Conservation (phyloP, 2,329 filamentous ascomycete genomes). For the Exophiala dermatitidis region DNA sequence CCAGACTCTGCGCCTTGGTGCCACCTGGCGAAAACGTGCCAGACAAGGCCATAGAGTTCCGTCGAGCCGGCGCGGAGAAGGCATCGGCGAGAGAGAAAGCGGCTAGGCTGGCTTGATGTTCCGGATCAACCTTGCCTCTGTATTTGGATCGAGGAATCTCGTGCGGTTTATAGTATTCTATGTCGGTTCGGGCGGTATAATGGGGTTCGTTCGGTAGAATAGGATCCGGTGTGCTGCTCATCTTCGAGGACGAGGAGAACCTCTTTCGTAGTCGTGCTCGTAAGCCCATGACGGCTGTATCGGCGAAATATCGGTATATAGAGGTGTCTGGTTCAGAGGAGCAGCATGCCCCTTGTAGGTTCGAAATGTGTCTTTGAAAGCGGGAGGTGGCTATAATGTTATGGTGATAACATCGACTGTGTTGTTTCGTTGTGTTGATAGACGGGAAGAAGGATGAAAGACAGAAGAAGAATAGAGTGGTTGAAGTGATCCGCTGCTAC, state of each 20-base stretch:
- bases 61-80: conserved; percentile 11
- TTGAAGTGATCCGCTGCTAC: neutral
- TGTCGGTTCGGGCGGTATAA: conserved; percentile 32
- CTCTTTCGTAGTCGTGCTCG: conserved; percentile 20
- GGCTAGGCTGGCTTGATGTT: conserved; percentile 39
- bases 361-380: neutral
- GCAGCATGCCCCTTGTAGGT: neutral
- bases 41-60: conserved; percentile 22
- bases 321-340: neutral
- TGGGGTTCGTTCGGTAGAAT: conserved; percentile 12
- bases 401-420: neutral
- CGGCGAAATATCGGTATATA: neutral
- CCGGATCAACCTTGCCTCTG: conserved; percentile 41
- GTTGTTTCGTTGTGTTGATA: neutral
- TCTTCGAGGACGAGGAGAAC: conserved; percentile 11
- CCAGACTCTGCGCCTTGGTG: conserved; percentile 27
- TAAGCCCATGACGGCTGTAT: conserved; percentile 17
- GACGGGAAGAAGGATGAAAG: neutral
- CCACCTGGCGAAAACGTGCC: conserved; percentile 26
- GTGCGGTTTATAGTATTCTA: conserved; percentile 43
- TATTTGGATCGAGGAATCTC: conserved; percentile 46
- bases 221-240: conserved; percentile 8
- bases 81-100: conserved; percentile 40
- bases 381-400: neutral
- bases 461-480: neutral